These are phyloP conservation scores for Parachaetomium inaequale DNA, from an alignment of 495 filamentous ascomycete species.

Conservation along the genomic window DNA sequence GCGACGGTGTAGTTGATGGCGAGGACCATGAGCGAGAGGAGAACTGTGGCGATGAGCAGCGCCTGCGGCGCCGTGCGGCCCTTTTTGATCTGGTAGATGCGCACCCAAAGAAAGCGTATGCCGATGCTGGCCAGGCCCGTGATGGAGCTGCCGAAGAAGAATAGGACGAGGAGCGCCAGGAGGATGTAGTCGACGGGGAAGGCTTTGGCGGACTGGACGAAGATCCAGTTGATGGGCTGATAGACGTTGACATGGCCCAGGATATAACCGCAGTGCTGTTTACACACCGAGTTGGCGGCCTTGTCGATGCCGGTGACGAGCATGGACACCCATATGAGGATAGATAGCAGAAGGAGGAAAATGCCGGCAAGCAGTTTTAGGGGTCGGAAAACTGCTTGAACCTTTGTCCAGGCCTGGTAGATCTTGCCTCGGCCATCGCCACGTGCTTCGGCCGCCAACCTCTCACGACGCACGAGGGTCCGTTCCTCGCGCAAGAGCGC, in stretches of 20 bases:
- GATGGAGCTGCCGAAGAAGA: conserved; percentile 83
- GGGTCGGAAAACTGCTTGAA: conserved; percentile 72
- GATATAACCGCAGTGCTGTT: conserved; percentile 85
- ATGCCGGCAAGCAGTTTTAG: conserved; percentile 84
- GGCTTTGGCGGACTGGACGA: conserved; percentile 73
- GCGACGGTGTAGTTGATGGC: conserved; percentile 88
- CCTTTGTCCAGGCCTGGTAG: conserved; percentile 68
- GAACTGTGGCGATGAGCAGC: conserved; percentile 82
- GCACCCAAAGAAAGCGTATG: conserved; percentile 93
- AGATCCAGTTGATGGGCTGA: conserved; percentile 89
- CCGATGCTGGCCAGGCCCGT: conserved; percentile 81
- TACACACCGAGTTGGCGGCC: conserved; percentile 89
- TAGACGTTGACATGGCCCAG: conserved; percentile 88
- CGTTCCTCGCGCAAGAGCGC: conserved; percentile 82
- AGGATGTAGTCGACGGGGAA: conserved; percentile 93
- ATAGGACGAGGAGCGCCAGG: conserved; percentile 73
- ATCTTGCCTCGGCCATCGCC: conserved; percentile 69
- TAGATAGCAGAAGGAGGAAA: conserved; percentile 62
- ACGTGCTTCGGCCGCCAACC: conserved; percentile 74
- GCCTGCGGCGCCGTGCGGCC: conserved; percentile 90
- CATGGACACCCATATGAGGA: conserved; percentile 86
- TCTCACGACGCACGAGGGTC: conserved; percentile 84
- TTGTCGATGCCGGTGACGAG: conserved; percentile 95
- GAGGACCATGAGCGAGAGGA: conserved; percentile 82
- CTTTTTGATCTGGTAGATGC: conserved; percentile 81